phyloP scores from a whole-genome alignment of 345 rosid species.

The Lepidium africanum region DNA sequence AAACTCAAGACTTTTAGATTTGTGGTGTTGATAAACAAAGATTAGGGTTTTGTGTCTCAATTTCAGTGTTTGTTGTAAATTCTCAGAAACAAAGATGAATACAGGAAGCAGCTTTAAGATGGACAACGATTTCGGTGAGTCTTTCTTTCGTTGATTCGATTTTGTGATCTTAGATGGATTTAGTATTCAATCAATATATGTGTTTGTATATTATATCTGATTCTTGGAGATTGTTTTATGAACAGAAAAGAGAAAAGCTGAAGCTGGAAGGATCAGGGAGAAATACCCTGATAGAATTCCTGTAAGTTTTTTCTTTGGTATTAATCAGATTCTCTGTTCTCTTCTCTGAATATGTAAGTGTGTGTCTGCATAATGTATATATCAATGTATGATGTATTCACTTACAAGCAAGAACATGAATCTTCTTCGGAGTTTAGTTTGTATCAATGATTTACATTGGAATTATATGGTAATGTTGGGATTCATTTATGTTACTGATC shows the following conservation, averaged over 20 bases:
- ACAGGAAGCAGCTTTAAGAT: conserved; percentile 55
- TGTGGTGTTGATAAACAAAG: neutral
- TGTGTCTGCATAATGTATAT: neutral
- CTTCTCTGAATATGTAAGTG: neutral
- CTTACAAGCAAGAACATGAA: neutral
- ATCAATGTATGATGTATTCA: neutral
- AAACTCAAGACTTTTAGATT: neutral
- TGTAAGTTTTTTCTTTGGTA: conserved; percentile 24
- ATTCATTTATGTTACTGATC: neutral
- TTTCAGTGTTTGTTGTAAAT: neutral
- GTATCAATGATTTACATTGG: neutral
- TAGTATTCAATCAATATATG: too few species aligned
- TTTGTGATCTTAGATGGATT: neutral
- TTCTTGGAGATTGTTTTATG: neutral
- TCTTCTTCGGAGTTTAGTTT: neutral
- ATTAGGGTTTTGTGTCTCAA: neutral
- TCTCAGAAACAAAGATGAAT: conserved; percentile 30
- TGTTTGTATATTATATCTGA: neutral
- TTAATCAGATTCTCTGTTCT: neutral
- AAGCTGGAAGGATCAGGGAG: conserved; percentile 63
- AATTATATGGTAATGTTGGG: neutral
- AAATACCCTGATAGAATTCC: conserved; percentile 75
- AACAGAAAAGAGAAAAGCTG: conserved; percentile 65
- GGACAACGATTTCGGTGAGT: conserved; percentile 58
- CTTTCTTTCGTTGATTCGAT: neutral